Evolutionary conservation across 208 protist genomes (phyloP), one percentile per base, ranked within the genome.

Genomic region (Trypanosoma melophagium): DNA sequence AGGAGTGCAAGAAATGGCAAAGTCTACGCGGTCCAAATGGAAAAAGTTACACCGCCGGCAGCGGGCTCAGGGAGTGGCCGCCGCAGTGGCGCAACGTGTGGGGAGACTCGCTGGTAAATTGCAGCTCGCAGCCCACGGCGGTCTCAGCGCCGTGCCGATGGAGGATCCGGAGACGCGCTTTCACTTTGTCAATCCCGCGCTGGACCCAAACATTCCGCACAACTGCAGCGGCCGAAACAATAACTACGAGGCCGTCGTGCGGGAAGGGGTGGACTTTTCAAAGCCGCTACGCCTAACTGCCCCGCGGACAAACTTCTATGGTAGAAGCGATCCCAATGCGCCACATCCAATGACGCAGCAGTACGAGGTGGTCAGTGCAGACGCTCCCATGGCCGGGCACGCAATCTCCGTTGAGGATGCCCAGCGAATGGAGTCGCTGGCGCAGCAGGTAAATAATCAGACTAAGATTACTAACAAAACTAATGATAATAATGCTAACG

Each of bases 21-120:
- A 94, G 71, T 92, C 86, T 1, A 83, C 77, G 22, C 89, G 89
- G 13, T 92, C 86, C 45, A 94, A 92, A 59, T 94, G 89, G 89
- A 94, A 94, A 77, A 90, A 90, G 62, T 35, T 76, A 45, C 89
- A 94, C 67, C 76, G 78, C 45, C 85, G 89, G 3, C 74, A 89
- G 64, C 71, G 69, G 35, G 81, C 89, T 7, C 45, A 80, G 41
- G 70, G 65, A 47, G 81, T 85, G 57, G 31, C 73, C 24, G 66
- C 47, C 10, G 79, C 80, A 53, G 83, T 86, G 0, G 40, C 60
- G 38, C 65, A 74, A 47, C 85, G 89, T 47, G 66, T 94, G 41
- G 31, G 21, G 24, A 73, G 82, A n/a, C 77, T 94, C 8, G 62
- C 89, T 71, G 57, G 68, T n/a, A 94, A 94, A 70, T 77, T 94